Evolutionary conservation across 129 eudicot genomes (phyloP).

Genomic region (Centrapalus pauciflorus): DNA sequence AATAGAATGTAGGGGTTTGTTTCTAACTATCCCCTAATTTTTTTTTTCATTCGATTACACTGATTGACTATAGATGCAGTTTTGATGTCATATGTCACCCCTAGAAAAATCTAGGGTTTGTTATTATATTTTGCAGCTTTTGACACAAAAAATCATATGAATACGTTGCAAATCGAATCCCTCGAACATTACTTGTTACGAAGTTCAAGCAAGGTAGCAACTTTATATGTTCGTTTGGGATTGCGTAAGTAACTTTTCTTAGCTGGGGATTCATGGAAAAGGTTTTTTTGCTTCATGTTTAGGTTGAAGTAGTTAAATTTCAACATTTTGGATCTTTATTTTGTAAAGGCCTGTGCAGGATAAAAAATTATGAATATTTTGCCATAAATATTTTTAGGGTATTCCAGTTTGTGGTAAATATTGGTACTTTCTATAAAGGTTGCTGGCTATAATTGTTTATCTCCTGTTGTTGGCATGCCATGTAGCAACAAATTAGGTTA

Average conservation of each 20-base stretch:
- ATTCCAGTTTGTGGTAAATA: background rate
- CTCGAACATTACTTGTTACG: background rate
- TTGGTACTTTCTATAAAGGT: background rate
- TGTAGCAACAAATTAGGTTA: background rate
- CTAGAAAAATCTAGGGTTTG: constrained; percentile 21
- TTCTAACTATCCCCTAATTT: constrained; percentile 3
- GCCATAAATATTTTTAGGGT: background rate
- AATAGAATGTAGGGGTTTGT: constrained; percentile 25
- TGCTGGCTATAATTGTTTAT: background rate
- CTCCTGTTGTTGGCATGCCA: background rate
- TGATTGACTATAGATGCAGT: background rate
- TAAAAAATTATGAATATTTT: background rate
- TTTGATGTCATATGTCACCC: background rate
- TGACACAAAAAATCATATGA: background rate
- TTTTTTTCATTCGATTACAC: background rate
- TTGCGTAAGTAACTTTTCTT: constrained; percentile 6
- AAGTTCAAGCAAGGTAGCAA: constrained; percentile 9
- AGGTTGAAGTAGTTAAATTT: background rate
- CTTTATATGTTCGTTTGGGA: background rate
- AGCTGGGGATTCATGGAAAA: background rate
- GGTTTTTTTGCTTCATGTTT: constrained; percentile 7
- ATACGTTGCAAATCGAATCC: background rate
- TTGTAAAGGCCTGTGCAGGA: background rate
- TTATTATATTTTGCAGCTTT: background rate
- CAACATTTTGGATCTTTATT: background rate